Evolutionary conservation across 108 stramenopile species (phyloP), one percentile per base, ranked within the genome.

Genomic region (Cylindrotheca fusiformis): DNA sequence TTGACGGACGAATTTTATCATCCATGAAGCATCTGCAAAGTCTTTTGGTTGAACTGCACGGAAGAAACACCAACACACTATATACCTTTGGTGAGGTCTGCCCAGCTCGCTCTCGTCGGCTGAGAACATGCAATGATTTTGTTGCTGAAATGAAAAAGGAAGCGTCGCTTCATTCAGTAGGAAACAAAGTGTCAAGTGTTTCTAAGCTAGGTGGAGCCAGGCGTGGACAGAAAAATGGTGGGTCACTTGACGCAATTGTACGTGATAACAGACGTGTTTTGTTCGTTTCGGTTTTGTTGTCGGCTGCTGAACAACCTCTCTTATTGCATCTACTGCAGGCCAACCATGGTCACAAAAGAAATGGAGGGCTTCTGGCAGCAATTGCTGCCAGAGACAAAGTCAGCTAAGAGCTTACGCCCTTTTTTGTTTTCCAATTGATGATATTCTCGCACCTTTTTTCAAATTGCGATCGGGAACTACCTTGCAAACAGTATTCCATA

Each of bases 31-130:
- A 69, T 26, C n/a, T 69, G 1, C 21, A 30, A 22, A 45, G 8
- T 20, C 60, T 60, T 8, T 10, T 69, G 17, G 59, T 52, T 14
- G 68, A 59, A 23, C 49, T 69, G 31, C 68, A 69, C 10, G 48
- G 52, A 14, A 45, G 58, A 4, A 69, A 69, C 27, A 20, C 10
- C 19, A n/a, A 55, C 8, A 1, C 23, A 31, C 24, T 60, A n/a
- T 8, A 28, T 19, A 14, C 51, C 5, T 10, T 60, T 28, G 60
- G 32, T 50, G 48, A 1, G 22, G 48, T 29, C 12, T 19, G 48
- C 3, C 60, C 60, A 25, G 25, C 1, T 49, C 47, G 48, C 25
- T 62, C 60, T 4, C 31, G 58, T 3, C 19, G 26, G 14, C 48
- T 32, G 14, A 56, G 32, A 8, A 32, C 52, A 27, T 10, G 22